phyloP scores from a whole-genome alignment of 805 yeast genomes.

The Brettanomyces nanus region DNA sequence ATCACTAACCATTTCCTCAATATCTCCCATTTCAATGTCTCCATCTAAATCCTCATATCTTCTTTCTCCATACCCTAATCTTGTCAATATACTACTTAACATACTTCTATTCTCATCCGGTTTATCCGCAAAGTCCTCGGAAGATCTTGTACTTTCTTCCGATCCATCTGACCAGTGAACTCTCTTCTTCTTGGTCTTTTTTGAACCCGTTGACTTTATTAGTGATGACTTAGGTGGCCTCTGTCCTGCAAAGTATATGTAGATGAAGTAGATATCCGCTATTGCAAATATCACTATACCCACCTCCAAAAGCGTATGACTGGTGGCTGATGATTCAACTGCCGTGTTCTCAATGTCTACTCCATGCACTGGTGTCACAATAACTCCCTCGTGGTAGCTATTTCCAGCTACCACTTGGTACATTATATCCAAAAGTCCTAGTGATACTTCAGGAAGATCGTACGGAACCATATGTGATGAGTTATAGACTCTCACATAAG shows the following conservation, averaged over 20 bases:
- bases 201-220: neutral
- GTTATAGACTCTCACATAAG: slow-evolving; percentile 64
- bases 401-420: neutral
- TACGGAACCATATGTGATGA: slow-evolving; percentile 94
- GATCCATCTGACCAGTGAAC: slow-evolving; percentile 4
- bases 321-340: neutral
- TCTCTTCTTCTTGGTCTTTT: slow-evolving; percentile 1
- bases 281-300: neutral
- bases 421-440: slow-evolving; percentile 55
- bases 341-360: neutral
- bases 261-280: neutral
- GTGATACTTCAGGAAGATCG: slow-evolving; percentile 61
- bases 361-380: neutral
- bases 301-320: neutral
- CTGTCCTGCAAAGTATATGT: neutral
- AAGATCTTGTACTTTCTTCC: neutral
- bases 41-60: slow-evolving; percentile 1
- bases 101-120: neutral
- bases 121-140: neutral
- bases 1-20: no score
- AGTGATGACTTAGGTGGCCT: slow-evolving; percentile 1
- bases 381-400: neutral
- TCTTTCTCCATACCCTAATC: slow-evolving; percentile 1
- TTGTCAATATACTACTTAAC: neutral
- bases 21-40: slow-evolving; percentile 39